Percentiles rank a stretch among this genome's conserved stretches.
phyloP scores from a whole-genome alignment of 495 filamentous ascomycete species.

The Xylaria bambusicola region DNA sequence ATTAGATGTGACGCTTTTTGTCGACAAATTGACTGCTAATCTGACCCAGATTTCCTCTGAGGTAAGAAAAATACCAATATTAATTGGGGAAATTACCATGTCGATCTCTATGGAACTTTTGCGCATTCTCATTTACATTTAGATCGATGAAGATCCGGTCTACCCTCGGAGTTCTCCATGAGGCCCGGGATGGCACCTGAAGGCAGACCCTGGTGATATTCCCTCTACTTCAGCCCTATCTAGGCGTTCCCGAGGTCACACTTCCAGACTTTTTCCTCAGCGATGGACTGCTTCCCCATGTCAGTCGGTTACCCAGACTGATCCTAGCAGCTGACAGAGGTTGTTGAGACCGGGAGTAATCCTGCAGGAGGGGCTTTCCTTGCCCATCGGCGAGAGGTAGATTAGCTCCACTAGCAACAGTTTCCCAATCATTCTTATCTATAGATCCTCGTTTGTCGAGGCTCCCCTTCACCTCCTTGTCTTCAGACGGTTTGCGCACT shows the following conservation, averaged over 20 bases:
- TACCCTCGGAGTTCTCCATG: too few species aligned
- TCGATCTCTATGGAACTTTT: too few species aligned
- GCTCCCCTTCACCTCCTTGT: conserved; percentile 7
- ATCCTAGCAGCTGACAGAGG: conserved; percentile 46
- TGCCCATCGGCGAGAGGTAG: conserved; percentile 27
- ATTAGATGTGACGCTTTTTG: too few species aligned
- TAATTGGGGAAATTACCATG: too few species aligned
- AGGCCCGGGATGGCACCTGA: too few species aligned
- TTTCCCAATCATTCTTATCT: conserved; percentile 41
- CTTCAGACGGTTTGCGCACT: conserved; percentile 24
- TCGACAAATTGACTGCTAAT: too few species aligned
- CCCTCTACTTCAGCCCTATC: background rate
- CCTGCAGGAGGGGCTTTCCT: conserved; percentile 23
- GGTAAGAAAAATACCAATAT: too few species aligned
- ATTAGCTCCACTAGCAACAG: conserved; percentile 26
- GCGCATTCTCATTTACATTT: too few species aligned
- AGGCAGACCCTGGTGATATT: too few species aligned
- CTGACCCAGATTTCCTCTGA: too few species aligned
- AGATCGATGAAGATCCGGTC: too few species aligned
- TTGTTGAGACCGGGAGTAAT: conserved; percentile 25
- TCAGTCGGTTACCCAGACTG: conserved; percentile 47
- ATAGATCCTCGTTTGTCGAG: conserved; percentile 24
- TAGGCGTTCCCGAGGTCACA: background rate
- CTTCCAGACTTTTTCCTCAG: conserved; percentile 24
- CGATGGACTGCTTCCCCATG: conserved; percentile 32